Base-by-base conservation (phyloP, 495 filamentous ascomycete species). In the Xylaria sp. region DNA sequence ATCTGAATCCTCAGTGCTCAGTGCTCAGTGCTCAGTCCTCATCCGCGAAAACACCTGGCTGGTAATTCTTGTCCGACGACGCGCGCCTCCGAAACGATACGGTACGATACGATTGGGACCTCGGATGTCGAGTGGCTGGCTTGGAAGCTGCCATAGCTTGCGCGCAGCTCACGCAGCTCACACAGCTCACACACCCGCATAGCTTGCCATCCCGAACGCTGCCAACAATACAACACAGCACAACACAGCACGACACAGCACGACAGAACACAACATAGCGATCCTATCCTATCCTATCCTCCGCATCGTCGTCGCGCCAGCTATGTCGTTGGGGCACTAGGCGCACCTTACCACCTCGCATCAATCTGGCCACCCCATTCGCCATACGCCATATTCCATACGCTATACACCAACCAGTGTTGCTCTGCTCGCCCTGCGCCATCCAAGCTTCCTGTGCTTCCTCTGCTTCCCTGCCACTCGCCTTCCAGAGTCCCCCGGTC, bases 391-490 rank as follows among this genome's bases (percentile, higher is more conserved):
- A n/a, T n/a, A 41, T 53, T 29, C 61, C 19, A 57, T 46, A 44
- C 58, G 67, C 35, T n/a, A n/a, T n/a, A n/a, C n/a, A n/a, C n/a
- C n/a, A n/a, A n/a, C n/a, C 33, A 62, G 33, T 53, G 37, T 62
- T 40, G 55, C 37, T 69, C 24, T 46, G 50, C 35, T 48, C 61
- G 50, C 40, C 24, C 61, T 71, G 37, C 44, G 24, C 29, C 48
- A 24, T 55, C 37, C 1, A 44, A 55, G 15, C 29, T 52, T 41
- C 48, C 33, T 7, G 33, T 29, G 33, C 59, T 70, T 41, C 48
- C 33, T 7, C 21, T 29, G 33, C 59, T 70, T 48, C 8, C 58
- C 68, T 55, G 58, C 46, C 68, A 63, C 46, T 70, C 68, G 58
- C 40, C 55, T 63, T 63, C 44, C 24, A 4, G 0, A 15, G 7